Conservation (phyloP, 352 stramenopile genomes). For the Globisporangium cederbergense region DNA sequence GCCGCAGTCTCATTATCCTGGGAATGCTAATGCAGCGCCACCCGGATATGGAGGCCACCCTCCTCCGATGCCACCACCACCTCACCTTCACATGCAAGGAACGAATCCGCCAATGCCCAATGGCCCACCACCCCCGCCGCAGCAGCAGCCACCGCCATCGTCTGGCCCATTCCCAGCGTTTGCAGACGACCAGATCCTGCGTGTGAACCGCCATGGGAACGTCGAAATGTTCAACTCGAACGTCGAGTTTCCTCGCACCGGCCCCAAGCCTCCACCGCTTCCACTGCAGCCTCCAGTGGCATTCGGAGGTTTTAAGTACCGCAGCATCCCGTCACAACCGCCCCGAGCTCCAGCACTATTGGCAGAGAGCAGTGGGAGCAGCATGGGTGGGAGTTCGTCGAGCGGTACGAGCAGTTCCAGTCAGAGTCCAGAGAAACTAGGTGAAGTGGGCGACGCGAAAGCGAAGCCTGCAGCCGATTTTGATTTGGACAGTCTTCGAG, state of each 20-base stretch:
- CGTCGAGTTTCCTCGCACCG: neutral
- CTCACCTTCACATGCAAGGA: constrained; percentile 3
- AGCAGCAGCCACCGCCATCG: neutral
- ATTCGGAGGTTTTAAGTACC: constrained; percentile 45
- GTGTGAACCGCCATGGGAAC: constrained; percentile 60
- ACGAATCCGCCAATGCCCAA: neutral
- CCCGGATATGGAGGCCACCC: constrained; percentile 1
- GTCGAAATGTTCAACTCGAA: constrained; percentile 50
- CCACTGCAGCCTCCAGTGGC: constrained; percentile 16
- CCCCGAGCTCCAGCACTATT: constrained; percentile 16
- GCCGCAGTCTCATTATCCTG: neutral
- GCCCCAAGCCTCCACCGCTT: constrained; percentile 8
- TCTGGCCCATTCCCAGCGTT: constrained; percentile 21
- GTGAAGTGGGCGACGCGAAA: neutral
- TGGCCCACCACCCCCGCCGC: neutral
- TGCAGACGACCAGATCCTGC: constrained; percentile 61
- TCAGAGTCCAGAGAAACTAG: neutral
- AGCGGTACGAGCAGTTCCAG: constrained; percentile 4
- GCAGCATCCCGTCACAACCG: constrained; percentile 22
- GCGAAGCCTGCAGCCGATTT: constrained; percentile 11
- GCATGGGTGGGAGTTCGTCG: neutral
- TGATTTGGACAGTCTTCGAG: constrained; percentile 68
- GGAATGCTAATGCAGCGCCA: neutral
- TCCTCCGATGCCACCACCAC: constrained; percentile 4
- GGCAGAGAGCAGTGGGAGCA: neutral